Evolutionary conservation across 208 protist genomes (phyloP).

Genomic region (Porcisia deanei): DNA sequence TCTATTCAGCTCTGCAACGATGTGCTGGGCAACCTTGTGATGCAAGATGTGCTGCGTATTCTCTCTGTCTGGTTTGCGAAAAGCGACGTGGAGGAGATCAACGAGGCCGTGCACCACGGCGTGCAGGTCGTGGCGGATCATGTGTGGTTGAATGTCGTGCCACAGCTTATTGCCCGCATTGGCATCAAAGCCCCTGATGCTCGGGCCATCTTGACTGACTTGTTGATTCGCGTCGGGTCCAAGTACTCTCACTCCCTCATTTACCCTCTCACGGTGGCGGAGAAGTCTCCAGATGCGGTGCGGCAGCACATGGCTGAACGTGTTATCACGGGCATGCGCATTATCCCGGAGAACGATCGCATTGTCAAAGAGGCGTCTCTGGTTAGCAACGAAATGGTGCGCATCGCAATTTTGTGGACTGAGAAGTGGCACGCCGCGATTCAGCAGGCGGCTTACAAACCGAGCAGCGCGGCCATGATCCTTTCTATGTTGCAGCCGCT

Average conservation of each 20-base stretch:
- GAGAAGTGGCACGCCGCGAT: conserved; percentile 95
- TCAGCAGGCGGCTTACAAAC: conserved; percentile 97
- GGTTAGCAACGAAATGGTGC: conserved; percentile 98
- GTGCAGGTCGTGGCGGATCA: conserved; percentile 94
- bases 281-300: conserved; percentile 83
- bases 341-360: conserved; percentile 55
- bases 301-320: conserved; percentile 79
- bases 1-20: conserved; percentile 78
- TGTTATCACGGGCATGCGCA: conserved; percentile 80
- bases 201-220: conserved; percentile 90
- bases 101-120: conserved; percentile 88
- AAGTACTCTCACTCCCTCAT: conserved; percentile 99
- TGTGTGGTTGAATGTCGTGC: conserved; percentile 99
- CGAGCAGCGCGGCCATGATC: conserved; percentile 88
- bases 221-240: conserved; percentile 95
- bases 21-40: conserved; percentile 69
- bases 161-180: conserved; percentile 99
- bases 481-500: conserved; percentile 95
- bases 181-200: conserved; percentile 91
- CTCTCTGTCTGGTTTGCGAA: conserved; percentile 99
- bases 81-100: conserved; percentile 66
- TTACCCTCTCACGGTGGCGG: conserved; percentile 99
- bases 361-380: conserved; percentile 95
- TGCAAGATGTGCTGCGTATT: conserved; percentile 98
- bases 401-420: conserved; percentile 98